Conservation (phyloP, 768 basidiomycete genomes). For the Amyloporia xantha region DNA sequence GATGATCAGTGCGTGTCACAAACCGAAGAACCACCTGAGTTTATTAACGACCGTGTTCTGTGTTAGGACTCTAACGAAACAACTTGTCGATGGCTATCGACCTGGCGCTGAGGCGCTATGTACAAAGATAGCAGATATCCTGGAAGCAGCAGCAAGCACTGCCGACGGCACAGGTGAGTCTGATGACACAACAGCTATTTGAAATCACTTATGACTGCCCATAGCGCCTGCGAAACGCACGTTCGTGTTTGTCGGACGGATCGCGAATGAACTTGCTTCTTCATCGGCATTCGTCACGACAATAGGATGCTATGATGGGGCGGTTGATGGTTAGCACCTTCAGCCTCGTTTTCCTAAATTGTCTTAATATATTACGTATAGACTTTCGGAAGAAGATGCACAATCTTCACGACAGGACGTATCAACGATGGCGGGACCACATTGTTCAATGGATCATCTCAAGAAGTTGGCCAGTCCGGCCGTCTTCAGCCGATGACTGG, state of each 20-base stretch:
- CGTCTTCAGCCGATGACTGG: background rate
- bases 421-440: slow-evolving; percentile 48
- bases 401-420: slow-evolving; percentile 37
- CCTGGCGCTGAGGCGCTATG: slow-evolving; percentile 46
- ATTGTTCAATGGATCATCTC: slow-evolving; percentile 24
- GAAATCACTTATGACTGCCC: too few relatives aligned
- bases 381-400: slow-evolving; percentile 43
- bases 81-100: slow-evolving; percentile 40
- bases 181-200: too few relatives aligned
- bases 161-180: slow-evolving; percentile 31
- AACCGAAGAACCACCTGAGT: background rate
- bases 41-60: slow-evolving; percentile 3
- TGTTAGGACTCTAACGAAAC: slow-evolving; percentile 34
- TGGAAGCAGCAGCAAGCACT: slow-evolving; percentile 32
- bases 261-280: slow-evolving; percentile 41
- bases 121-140: slow-evolving; percentile 31
- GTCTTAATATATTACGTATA: slow-evolving; percentile 20
- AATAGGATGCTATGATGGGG: slow-evolving; percentile 36
- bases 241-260: slow-evolving; percentile 42
- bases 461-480: slow-evolving; percentile 3
- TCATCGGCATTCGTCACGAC: slow-evolving; percentile 37
- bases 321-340: slow-evolving; percentile 29
- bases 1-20: slow-evolving; percentile 35
- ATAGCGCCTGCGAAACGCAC: too few relatives aligned
- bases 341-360: background rate